Evolutionary conservation across 75 land plant genomes (phyloP), one percentile per base, ranked within the genome.

Genomic region (Azolla pinnata): DNA sequence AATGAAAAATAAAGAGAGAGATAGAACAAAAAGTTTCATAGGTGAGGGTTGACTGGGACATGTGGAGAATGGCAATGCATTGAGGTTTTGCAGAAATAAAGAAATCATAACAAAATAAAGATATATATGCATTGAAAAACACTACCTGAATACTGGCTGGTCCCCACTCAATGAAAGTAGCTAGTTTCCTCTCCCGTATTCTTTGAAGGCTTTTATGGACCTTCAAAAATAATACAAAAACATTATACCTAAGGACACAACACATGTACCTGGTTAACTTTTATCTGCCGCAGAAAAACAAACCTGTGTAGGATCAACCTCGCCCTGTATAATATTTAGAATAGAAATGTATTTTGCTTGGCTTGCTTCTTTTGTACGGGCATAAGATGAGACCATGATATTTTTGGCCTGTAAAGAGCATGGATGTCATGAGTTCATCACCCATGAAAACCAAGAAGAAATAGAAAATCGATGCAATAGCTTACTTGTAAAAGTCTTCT

Each of bases 291-390:
- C n/a, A n/a, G n/a, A n/a, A n/a, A n/a, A n/a, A 2, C 29, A 35
- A 72, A 95, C 99, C 97, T 95, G 99, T 50, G 99, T 95, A 34
- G 99, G 99, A 55, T 95, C 99, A 3, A 95, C 99, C 67, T 95
- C 99, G 49, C 99, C 99, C 67, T 95, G 99, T 54, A 95, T 95
- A 27, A 95, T 95, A 49, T 95, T 95, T 57, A 95, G 68, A 46
- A 95, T 95, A 24, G 99, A 95, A 61, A 95, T 95, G 49, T 95
- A 95, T 64, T 95, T 95, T 42, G 97, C 99, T 64, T 95, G 97
- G 56, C 99, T 95, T 31, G 99, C 99, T 68, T 90, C 99, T 62
- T 90, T 95, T 10, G 97, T 90, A 7, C 99, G 80, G 50, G 99
- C 98, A 81, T 85, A 95, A 21, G 99, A 95, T 42, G 99, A 95